Percentiles rank a stretch among this genome's conserved stretches.
phyloP scores from a whole-genome alignment of 2,329 filamentous ascomycete species.

The Grosmannia huntii region DNA sequence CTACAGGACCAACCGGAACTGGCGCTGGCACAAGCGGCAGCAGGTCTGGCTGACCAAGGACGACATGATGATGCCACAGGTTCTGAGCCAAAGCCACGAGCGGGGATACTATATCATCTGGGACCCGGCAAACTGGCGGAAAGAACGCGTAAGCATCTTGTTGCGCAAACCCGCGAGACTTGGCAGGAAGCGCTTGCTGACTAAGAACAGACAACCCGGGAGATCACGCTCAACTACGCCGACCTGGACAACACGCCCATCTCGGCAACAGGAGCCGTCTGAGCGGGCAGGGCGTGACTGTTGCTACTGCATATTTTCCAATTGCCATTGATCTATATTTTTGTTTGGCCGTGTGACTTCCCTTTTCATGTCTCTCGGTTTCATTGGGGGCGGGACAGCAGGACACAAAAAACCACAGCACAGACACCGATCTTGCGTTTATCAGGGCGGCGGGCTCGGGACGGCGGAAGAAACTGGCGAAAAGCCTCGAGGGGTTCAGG shows the following conservation, averaged over 20 bases:
- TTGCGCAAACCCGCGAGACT: neutral
- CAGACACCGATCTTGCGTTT: neutral
- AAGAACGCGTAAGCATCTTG: constrained; percentile 41
- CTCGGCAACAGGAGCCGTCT: neutral
- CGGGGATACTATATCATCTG: constrained; percentile 56
- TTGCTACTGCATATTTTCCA: neutral
- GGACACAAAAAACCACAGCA: neutral
- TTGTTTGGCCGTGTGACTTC: neutral
- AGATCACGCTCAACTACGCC: constrained; percentile 47
- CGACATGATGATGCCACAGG: constrained; percentile 49
- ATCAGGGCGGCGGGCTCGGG: neutral
- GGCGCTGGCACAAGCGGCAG: constrained; percentile 57
- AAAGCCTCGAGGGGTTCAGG: neutral
- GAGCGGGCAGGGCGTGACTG: neutral
- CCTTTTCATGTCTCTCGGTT: neutral
- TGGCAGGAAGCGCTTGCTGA: neutral
- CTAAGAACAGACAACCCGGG: constrained; percentile 21
- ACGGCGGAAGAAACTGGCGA: neutral
- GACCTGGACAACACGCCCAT: constrained; percentile 40
- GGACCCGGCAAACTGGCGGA: constrained; percentile 48
- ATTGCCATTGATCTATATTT: neutral
- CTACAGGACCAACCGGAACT: constrained; percentile 46
- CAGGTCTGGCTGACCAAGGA: constrained; percentile 57
- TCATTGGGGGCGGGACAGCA: neutral
- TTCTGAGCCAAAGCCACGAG: constrained; percentile 44